A percentile compares a stretch with the other conserved stretches of the same genome.
These are phyloP conservation scores for Penicillium paradoxum DNA, from an alignment of 495 filamentous ascomycete species.

Conservation along the genomic window DNA sequence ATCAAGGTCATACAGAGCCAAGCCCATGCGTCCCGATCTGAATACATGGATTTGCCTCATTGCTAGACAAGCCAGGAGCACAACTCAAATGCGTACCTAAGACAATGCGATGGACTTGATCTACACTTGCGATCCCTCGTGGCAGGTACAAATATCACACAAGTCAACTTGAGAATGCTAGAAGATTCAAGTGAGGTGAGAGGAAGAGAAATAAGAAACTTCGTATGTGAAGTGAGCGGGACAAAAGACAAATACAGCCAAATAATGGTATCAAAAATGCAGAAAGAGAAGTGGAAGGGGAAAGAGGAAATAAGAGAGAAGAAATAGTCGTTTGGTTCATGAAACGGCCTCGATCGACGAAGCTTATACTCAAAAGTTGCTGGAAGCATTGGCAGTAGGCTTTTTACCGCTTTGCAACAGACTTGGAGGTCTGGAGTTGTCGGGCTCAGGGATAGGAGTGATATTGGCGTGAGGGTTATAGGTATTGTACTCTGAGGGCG, in stretches of 20 bases:
- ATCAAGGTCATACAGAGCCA: neutral
- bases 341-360: constrained; percentile 2
- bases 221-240: no score
- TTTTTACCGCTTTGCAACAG: constrained; percentile 41
- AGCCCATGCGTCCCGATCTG: neutral
- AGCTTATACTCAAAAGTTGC: constrained; percentile 22
- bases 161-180: neutral
- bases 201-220: neutral
- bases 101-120: neutral
- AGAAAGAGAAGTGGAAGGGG: constrained; percentile 1
- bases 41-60: neutral
- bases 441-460: constrained; percentile 1
- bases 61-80: neutral
- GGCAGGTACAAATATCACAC: neutral
- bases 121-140: neutral
- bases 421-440: constrained; percentile 36
- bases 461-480: constrained; percentile 15
- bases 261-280: constrained; percentile 16
- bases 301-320: constrained; percentile 10
- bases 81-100: neutral
- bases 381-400: constrained; percentile 31
- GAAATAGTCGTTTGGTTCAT: constrained; percentile 8
- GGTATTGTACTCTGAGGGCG: constrained; percentile 19
- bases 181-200: neutral
- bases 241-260: constrained; percentile 2